Evolutionary conservation across 2,329 filamentous ascomycete species (phyloP).

Genomic region (Lachnellula occidentalis): DNA sequence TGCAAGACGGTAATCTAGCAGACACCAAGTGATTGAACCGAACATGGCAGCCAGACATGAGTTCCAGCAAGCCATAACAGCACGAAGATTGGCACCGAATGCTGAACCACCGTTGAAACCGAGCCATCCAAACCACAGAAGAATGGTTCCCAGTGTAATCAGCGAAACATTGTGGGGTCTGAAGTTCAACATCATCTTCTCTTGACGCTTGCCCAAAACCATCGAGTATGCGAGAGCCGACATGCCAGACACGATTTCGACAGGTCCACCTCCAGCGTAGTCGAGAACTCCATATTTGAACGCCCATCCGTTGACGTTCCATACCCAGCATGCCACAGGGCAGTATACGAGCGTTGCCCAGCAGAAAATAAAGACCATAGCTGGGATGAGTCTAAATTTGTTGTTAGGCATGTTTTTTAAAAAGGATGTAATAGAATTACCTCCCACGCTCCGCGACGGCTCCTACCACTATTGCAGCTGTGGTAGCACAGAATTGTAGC

Average conservation of each 20-base stretch:
- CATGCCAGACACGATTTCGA: conserved; percentile 93
- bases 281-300: conserved; percentile 89
- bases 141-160: conserved; percentile 88
- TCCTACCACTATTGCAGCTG: conserved; percentile 84
- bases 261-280: conserved; percentile 92
- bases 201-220: conserved; percentile 91
- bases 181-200: conserved; percentile 99
- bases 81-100: conserved; percentile 89
- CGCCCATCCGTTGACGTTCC: conserved; percentile 92
- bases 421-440: too few species aligned
- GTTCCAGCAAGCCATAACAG: conserved; percentile 97
- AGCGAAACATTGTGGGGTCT: conserved; percentile 97
- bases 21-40: conserved; percentile 84
- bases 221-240: conserved; percentile 92
- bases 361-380: conserved; percentile 92
- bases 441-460: conserved; percentile 90
- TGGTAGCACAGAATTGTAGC: conserved; percentile 97
- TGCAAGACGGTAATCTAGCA: conserved; percentile 84
- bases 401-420: too few species aligned
- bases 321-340: conserved; percentile 92
- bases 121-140: conserved; percentile 98
- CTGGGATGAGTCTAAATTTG: conserved; percentile 83
- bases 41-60: conserved; percentile 77
- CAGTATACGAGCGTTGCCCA: conserved; percentile 99
- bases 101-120: conserved; percentile 97